Evolutionary conservation across 352 stramenopile species (phyloP).

Genomic region (Phytophthora podocarpi): DNA sequence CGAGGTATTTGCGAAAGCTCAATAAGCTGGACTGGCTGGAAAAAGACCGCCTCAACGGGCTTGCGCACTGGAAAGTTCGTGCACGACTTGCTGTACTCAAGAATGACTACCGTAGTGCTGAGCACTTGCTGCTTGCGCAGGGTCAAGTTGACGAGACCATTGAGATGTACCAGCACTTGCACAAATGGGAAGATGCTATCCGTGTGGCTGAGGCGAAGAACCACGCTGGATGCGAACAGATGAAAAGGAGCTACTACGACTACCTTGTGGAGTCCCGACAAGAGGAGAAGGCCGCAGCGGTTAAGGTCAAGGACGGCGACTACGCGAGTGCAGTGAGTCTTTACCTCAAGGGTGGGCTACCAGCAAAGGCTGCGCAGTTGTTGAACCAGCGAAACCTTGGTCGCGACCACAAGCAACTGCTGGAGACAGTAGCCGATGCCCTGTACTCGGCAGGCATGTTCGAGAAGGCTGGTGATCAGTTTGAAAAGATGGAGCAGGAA

Average conservation of each 20-base stretch:
- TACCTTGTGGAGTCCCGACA: constrained; percentile 93
- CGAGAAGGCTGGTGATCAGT: constrained; percentile 94
- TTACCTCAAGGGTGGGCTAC: constrained; percentile 93
- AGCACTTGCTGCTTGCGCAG: constrained; percentile 92
- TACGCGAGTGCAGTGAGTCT: constrained; percentile 90
- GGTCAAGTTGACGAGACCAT: constrained; percentile 94
- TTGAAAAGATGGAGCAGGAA: constrained; percentile 93
- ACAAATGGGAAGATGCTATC: constrained; percentile 96
- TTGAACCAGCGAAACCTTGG: constrained; percentile 88
- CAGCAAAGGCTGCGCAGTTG: constrained; percentile 89
- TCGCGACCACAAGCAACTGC: constrained; percentile 82
- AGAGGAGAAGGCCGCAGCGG: constrained; percentile 89
- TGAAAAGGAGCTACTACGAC: constrained; percentile 93
- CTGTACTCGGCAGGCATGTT: constrained; percentile 91
- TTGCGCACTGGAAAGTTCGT: constrained; percentile 89
- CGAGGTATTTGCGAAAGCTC: constrained; percentile 88
- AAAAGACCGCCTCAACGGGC: constrained; percentile 71
- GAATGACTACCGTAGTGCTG: constrained; percentile 90
- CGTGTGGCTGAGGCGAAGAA: constrained; percentile 88
- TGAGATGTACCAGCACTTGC: constrained; percentile 94
- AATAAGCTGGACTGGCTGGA: constrained; percentile 91
- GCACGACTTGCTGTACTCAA: constrained; percentile 84
- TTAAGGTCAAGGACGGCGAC: constrained; percentile 94
- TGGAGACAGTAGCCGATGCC: constrained; percentile 92
- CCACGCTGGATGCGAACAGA: constrained; percentile 78